Evolutionary conservation across 1,139 yeast species (phyloP).

Genomic region (Arxiozyma slooffiae): DNA sequence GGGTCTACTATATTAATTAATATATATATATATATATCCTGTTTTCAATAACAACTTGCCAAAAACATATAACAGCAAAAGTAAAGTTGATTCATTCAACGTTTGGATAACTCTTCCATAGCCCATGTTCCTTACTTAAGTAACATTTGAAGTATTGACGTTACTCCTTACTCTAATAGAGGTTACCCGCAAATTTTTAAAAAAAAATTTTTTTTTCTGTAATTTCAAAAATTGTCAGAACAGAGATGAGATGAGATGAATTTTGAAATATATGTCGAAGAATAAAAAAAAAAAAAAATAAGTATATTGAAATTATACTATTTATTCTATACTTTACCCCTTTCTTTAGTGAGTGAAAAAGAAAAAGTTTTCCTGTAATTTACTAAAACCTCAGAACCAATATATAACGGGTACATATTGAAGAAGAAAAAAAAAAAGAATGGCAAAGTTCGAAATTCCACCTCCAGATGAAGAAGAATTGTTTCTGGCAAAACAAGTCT

Average conservation of each 20-base stretch:
- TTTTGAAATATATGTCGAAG: neutral
- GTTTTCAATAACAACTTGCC: neutral
- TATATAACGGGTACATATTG: slow-evolving; percentile 1
- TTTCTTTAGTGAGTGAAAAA: neutral
- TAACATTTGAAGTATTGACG: neutral
- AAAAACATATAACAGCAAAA: no score
- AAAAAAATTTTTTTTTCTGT: neutral
- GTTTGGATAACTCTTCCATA: neutral
- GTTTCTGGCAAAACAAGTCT: slow-evolving; percentile 69
- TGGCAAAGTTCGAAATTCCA: slow-evolving; percentile 29
- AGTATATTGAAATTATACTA: neutral
- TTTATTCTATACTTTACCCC: no score
- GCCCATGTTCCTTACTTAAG: neutral
- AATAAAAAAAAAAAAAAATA: neutral
- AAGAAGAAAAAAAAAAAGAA: slow-evolving; percentile 3
- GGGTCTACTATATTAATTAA: slow-evolving; percentile 35
- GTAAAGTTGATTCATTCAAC: no score
- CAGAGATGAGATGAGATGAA: slow-evolving; percentile 1
- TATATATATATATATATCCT: neutral
- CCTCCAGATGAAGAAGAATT: slow-evolving; percentile 80
- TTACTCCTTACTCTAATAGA: neutral
- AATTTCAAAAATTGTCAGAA: neutral
- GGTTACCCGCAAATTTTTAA: neutral
- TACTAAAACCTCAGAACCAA: neutral
- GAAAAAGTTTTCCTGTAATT: neutral